These are phyloP conservation scores for Petunia hybrid DNA, from an alignment of 305 asterid genomes.

Conservation along the genomic window DNA sequence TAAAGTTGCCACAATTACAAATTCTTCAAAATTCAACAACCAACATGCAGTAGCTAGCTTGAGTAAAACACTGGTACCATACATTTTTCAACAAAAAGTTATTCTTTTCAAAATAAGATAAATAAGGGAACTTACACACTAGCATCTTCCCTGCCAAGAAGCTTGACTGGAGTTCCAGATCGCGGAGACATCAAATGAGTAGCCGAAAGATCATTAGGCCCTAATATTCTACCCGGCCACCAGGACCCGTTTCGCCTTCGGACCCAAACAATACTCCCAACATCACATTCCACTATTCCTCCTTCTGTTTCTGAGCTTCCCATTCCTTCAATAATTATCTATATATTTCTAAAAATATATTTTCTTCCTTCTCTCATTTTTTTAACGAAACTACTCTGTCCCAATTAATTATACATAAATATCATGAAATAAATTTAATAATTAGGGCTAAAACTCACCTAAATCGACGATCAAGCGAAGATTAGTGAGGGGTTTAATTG, in stretches of 20 bases:
- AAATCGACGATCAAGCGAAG: constrained; percentile 40
- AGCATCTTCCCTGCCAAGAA: constrained; percentile 98
- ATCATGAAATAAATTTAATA: constrained; percentile 18
- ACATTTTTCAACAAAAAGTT: background rate
- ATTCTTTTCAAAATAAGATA: background rate
- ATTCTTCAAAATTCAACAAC: background rate
- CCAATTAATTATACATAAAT: background rate
- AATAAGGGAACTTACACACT: constrained; percentile 75
- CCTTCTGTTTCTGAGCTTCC: constrained; percentile 77
- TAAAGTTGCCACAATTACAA: background rate
- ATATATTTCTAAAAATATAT: background rate
- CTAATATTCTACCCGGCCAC: constrained; percentile 99
- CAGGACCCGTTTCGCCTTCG: constrained; percentile 97
- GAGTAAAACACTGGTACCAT: background rate
- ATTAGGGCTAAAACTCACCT: constrained; percentile 36
- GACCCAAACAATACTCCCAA: constrained; percentile 99
- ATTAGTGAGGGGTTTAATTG: constrained; percentile 43
- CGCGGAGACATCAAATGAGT: constrained; percentile 89
- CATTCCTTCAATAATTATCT: constrained; percentile 51
- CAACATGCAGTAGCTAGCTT: constrained; percentile 6
- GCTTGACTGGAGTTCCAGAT: constrained; percentile 99
- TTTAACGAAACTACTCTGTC: constrained; percentile 1
- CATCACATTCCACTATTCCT: constrained; percentile 68
- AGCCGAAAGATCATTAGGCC: constrained; percentile 82
- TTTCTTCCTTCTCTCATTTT: constrained; percentile 2